Base-by-base conservation (phyloP, 2,329 filamentous ascomycete species). In the Diaporthe destruens region DNA sequence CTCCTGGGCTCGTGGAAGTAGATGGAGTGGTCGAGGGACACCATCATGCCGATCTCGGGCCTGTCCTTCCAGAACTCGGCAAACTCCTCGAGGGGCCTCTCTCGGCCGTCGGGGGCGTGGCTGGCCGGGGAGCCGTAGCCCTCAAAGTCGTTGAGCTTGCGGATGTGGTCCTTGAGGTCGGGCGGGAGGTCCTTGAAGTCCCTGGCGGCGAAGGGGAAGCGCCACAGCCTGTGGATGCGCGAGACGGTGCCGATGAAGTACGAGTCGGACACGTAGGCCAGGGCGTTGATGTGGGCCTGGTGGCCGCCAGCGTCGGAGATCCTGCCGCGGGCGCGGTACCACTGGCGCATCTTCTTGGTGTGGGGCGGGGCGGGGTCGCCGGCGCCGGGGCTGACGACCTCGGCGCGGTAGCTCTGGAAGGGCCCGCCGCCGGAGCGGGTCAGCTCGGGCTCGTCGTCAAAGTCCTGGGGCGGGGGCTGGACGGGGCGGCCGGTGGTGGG, bases 211-310 rank as follows among this genome's bases (percentile, higher is more conserved):
- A 86, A 87, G 0, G 88, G 89, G 80, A 93, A 94, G 18, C 93
- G 88, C 88, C 93, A 95, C 47, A 98, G 87, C 71, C 90, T 88
- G 82, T 98, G 95, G 70, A 95, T 91, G 25, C 94, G 90, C 36
- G 92, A 87, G 9, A 98, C 90, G 2, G 95, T 98, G 51, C 94
- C 95, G 81, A 98, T 95, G 83, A 99, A 98, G 84, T 94, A 96
- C 79, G 89, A 93, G 83, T 98, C 96, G 34, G 92, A 94, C 85
- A 98, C 93, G 84, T 98, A 99, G 32, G 96, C 96, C 74, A 99
- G 87, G 11, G 96, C 96, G 49, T 90, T 92, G 47, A 98, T 86
- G 80, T 98, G 95, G 14, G 95, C 94, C 78, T 93, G 89, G 75
- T 92, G 90, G 1, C 94, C 94, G 25, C 94, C 94, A 4, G 86